Base-by-base conservation (phyloP, 352 stramenopile genomes). In the Globisporangium spiculum region DNA sequence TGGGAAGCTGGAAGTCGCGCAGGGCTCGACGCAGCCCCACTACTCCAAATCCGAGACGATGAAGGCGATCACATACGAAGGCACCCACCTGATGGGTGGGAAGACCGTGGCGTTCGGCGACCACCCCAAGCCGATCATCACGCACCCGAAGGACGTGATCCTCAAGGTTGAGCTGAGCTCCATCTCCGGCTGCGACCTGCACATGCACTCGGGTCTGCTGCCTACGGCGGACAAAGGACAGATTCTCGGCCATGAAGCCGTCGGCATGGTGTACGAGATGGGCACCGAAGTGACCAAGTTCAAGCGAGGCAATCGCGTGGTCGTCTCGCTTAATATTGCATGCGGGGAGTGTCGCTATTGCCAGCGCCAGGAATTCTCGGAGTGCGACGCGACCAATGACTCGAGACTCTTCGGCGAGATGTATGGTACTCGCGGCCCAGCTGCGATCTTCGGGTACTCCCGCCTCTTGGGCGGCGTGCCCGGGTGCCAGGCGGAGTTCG, bases 401-500 rank as follows among this genome's bases (percentile, higher is more conserved):
- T 79, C 75, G 32, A 71, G 72, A 48, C 66, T 77, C 12, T 82
- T 80, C 61, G 60, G 56, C 14, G 66, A 82, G 16, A 71, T 81
- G 66, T 84, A 79, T 44, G 76, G 76, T 8, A 60, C 9, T 5
- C 74, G 69, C 22, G 74, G 68, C 3, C 57, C 74, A 18, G 72
- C 72, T 2, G 76, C 76, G 20, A 72, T 86, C 34, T 74, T 88
- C 24, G 80, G 80, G 6, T 81, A 75, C 66, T 74, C 68, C 0
- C 63, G 65, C 0, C 58, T 80, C 27, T 24, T 81, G n/a, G 76
- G 75, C 41, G 73, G 73, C 34, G 58, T 86, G 3, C 78, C 78
- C 16, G 80, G 80, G n/a, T 82, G 66, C 14, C 80, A 88, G 60
- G 80, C 80, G 10, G 78, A 88, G 64, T 86, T 68, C 36, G 68